Base-by-base conservation (phyloP, 495 filamentous ascomycete species). In the Cenococcum geophilum region DNA sequence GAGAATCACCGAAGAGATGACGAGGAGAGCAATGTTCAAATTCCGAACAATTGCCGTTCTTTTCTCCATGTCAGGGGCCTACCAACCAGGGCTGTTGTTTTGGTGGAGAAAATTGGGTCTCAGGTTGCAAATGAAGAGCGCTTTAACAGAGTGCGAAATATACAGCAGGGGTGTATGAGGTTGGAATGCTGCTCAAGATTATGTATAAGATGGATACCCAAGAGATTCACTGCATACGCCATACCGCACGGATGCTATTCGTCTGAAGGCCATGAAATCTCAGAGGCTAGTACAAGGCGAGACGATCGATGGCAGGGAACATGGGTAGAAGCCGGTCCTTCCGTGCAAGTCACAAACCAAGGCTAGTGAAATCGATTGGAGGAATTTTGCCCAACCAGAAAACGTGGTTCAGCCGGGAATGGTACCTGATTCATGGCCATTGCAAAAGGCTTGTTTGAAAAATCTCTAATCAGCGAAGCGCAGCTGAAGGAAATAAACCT, bases 21-120 rank as follows among this genome's bases (percentile, higher is more conserved):
- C 5, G 22, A 52, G 21, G 18, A 52, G 49, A 16, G 49, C 49
- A 52, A 23, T 23, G 22, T 52, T 52, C 22, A 52, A 52, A 27
- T 27, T 52, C 9, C 49, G 18, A 27, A 16, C 25, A 52, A 52
- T 23, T 1, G n/a, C 5, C 3, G 20, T 52, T 27, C 49, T 52
- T 1, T 52, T 20, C 23, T 52, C 18, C 49, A 52, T 52, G 21
- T 10, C 25, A 2, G 1, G 25, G 14, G 21, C 23, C 1, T 32
- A 27, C n/a, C 49, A 6, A 23, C 49, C 8, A 52, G 49, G 23
- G 49, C 12, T 52, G 22, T 49, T 6, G 27, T 32, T 32, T 18
- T 14, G 40, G 18, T 45, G 11, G 40, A 45, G n/a, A 18, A 45
- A 18, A 45, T 45, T 45, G 11, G 40, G 40, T 45, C 18, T 45